phyloP scores from a whole-genome alignment of 768 basidiomycete genomes.

The Nidularia sp. region DNA sequence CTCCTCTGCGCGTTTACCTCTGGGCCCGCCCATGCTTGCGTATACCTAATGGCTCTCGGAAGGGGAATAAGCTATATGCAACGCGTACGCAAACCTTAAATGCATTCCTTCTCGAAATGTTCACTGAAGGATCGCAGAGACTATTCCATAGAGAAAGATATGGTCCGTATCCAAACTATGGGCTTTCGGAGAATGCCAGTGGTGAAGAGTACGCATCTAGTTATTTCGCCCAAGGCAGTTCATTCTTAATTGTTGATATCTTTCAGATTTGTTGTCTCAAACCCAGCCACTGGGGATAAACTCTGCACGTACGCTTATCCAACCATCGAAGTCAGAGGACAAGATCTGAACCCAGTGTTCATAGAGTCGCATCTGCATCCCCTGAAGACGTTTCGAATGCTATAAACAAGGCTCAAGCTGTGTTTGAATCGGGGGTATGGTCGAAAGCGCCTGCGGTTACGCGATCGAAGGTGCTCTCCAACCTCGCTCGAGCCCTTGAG shows the following conservation, averaged over 20 bases:
- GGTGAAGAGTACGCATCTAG: neutral
- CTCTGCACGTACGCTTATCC: constrained; percentile 49
- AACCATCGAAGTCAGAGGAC: too few relatives aligned
- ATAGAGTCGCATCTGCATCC: constrained; percentile 54
- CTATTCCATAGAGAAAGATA: neutral
- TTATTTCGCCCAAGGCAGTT: neutral
- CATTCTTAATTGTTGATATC: neutral
- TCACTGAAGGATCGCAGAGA: constrained; percentile 4
- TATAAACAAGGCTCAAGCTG: constrained; percentile 50
- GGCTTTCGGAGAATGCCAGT: neutral
- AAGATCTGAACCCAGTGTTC: too few relatives aligned
- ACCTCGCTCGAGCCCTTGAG: constrained; percentile 61
- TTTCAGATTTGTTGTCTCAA: constrained; percentile 48
- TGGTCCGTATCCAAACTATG: neutral
- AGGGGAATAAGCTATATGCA: too few relatives aligned
- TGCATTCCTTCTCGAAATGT: too few relatives aligned
- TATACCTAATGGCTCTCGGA: too few relatives aligned
- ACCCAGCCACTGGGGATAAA: constrained; percentile 65
- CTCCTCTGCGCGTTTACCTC: too few relatives aligned
- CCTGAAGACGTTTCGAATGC: constrained; percentile 45
- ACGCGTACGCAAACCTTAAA: too few relatives aligned
- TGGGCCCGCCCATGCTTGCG: too few relatives aligned
- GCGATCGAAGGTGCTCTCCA: constrained; percentile 63
- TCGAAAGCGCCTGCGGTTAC: constrained; percentile 52
- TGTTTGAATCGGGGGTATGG: constrained; percentile 70